A percentile compares a stretch with the other conserved stretches of the same genome.
These are phyloP conservation scores for Suillus fuscotomentosus DNA, from an alignment of 768 basidiomycete species.

Conservation along the genomic window DNA sequence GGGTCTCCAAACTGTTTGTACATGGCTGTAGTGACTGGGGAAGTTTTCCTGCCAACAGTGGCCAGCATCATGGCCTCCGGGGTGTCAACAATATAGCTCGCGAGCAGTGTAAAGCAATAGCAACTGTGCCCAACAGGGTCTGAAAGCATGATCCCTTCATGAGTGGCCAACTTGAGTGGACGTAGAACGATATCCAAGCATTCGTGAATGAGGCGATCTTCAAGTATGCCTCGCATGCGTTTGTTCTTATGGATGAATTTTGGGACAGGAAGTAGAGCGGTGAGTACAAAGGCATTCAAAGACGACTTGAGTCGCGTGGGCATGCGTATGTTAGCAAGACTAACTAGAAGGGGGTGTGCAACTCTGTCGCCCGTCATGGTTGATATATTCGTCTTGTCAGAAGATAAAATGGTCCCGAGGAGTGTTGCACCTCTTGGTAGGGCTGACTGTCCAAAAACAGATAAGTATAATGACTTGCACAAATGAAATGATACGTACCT, in stretches of 20 bases:
- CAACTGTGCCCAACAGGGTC: no score
- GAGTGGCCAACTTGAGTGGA: neutral
- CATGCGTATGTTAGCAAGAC: constrained; percentile 27
- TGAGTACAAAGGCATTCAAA: constrained; percentile 24
- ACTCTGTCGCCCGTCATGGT: no score
- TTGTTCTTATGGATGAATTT: constrained; percentile 20
- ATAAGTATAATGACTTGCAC: neutral
- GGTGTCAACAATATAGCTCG: no score
- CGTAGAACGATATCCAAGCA: constrained; percentile 5
- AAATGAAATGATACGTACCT: constrained; percentile 13
- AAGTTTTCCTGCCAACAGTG: no score
- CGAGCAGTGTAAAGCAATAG: no score
- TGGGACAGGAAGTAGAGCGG: constrained; percentile 7
- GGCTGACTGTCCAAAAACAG: constrained; percentile 10
- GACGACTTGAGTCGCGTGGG: constrained; percentile 27
- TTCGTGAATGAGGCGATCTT: constrained; percentile 26
- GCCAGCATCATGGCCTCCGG: no score
- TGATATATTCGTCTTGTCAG: no score
- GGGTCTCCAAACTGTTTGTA: no score
- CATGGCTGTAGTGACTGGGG: no score
- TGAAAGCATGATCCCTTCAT: no score
- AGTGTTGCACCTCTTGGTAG: constrained; percentile 19
- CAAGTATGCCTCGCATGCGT: constrained; percentile 23
- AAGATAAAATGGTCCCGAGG: constrained; percentile 25
- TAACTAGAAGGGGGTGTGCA: no score